phyloP scores from a whole-genome alignment of 2,329 filamentous ascomycete genomes.

The Rutstroemia sp. region DNA sequence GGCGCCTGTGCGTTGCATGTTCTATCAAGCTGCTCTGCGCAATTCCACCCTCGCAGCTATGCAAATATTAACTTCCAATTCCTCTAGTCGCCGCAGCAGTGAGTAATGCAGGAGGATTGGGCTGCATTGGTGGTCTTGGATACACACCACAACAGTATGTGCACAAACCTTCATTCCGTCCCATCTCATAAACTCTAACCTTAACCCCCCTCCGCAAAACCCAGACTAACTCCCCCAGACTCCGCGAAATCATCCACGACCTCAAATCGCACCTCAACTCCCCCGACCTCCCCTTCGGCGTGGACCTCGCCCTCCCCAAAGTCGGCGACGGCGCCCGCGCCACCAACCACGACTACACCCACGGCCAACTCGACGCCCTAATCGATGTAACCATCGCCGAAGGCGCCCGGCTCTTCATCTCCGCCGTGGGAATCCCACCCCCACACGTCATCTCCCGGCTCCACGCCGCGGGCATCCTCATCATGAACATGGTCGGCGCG shows the following conservation, averaged over 20 bases:
- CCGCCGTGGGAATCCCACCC: conserved; percentile 82
- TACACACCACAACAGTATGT: conserved; percentile 49
- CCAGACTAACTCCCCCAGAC: conserved; percentile 23
- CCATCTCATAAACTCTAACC: conserved; percentile 15
- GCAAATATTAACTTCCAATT: too few species aligned
- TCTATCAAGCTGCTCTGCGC: too few species aligned
- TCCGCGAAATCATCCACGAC: conserved; percentile 75
- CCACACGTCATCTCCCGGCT: conserved; percentile 63
- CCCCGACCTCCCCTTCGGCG: conserved; percentile 73
- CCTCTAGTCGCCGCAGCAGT: conserved; percentile 65
- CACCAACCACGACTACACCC: conserved; percentile 94
- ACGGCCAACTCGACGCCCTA: conserved; percentile 79
- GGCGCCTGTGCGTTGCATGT: too few species aligned
- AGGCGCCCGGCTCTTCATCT: conserved; percentile 79
- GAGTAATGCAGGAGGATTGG: conserved; percentile 68
- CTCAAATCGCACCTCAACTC: conserved; percentile 66
- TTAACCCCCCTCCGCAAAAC: neutral
- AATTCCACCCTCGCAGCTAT: too few species aligned
- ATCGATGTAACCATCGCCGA: conserved; percentile 80
- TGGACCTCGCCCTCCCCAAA: conserved; percentile 87
- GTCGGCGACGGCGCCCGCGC: conserved; percentile 75
- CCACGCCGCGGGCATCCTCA: conserved; percentile 69
- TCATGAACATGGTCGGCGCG: conserved; percentile 98
- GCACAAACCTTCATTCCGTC: too few species aligned
- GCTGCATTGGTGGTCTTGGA: conserved; percentile 64